Conservation (phyloP, 495 filamentous ascomycete genomes). For the Hypoxylon lienhwacheense region DNA sequence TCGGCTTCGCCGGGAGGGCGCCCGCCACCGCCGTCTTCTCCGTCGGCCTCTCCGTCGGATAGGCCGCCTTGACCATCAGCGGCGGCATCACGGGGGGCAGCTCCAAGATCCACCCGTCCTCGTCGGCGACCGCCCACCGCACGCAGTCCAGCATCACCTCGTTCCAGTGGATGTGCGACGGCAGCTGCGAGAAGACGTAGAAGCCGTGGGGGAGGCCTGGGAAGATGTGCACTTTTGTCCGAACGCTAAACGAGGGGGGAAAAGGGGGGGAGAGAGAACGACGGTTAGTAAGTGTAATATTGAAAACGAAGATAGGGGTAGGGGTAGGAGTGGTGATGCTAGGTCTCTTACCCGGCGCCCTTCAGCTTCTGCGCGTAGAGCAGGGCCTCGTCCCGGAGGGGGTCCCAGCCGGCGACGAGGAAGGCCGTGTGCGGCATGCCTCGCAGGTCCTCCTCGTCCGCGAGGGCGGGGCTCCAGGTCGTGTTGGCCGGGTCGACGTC, state of each 20-base stretch:
- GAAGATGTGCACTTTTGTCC: conserved; percentile 38
- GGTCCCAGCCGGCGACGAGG: conserved; percentile 51
- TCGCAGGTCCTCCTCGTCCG: conserved; percentile 43
- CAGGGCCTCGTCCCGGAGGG: conserved; percentile 52
- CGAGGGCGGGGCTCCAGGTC: conserved; percentile 47
- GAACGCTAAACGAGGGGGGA: conserved; percentile 16
- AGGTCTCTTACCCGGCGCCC: conserved; percentile 48
- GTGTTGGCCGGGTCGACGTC: conserved; percentile 33
- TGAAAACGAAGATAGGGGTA: too few relatives aligned
- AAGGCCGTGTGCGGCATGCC: conserved; percentile 50
- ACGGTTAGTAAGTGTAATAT: too few relatives aligned
- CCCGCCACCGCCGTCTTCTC: background rate
- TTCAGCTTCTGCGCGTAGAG: conserved; percentile 49
- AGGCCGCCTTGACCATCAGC: conserved; percentile 4
- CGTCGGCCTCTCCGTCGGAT: background rate
- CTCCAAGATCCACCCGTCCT: conserved; percentile 30
- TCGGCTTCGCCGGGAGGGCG: background rate
- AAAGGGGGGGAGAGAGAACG: background rate
- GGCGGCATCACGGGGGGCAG: conserved; percentile 16
- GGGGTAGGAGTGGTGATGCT: background rate
- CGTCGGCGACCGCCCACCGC: conserved; percentile 25
- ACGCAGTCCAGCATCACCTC: conserved; percentile 29
- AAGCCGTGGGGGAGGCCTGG: conserved; percentile 37
- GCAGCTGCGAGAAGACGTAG: conserved; percentile 21
- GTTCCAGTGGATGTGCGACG: conserved; percentile 28